Conservation (phyloP, 768 basidiomycete species). For the Leccinum broughii region DNA sequence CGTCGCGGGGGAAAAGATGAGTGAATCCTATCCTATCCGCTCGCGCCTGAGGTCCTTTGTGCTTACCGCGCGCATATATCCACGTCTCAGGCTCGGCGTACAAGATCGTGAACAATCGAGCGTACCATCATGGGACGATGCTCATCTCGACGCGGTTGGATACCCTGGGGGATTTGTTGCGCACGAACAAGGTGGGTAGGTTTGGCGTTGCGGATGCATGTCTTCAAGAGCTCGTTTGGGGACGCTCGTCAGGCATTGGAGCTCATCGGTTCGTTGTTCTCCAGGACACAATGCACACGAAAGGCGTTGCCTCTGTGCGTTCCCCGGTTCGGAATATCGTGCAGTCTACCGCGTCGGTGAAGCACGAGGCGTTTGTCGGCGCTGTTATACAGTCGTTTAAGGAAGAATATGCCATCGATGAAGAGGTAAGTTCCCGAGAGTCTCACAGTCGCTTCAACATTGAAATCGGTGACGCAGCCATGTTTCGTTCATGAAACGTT, state of each 20-base stretch:
- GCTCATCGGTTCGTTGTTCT: background rate
- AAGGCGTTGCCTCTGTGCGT: slow-evolving; percentile 86
- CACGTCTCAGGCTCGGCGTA: slow-evolving; percentile 98
- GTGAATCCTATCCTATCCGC: slow-evolving; percentile 36
- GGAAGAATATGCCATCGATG: slow-evolving; percentile 48
- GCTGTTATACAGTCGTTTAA: slow-evolving; percentile 72
- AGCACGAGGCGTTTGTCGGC: slow-evolving; percentile 68
- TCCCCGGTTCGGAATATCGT: slow-evolving; percentile 88
- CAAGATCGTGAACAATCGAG: slow-evolving; percentile 86
- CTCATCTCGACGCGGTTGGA: slow-evolving; percentile 80
- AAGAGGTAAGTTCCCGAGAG: slow-evolving; percentile 29
- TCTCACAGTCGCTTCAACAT: background rate
- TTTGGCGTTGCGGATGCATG: background rate
- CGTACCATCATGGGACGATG: slow-evolving; percentile 99
- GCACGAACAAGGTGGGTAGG: slow-evolving; percentile 62
- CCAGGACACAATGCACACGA: slow-evolving; percentile 78
- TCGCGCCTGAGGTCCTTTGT: background rate
- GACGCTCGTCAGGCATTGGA: background rate
- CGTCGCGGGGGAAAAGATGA: slow-evolving; percentile 84
- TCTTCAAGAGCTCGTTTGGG: background rate
- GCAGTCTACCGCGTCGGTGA: slow-evolving; percentile 48
- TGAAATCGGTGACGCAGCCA: slow-evolving; percentile 34
- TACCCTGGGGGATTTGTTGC: slow-evolving; percentile 71
- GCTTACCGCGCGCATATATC: slow-evolving; percentile 7
- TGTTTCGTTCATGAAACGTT: slow-evolving; percentile 46